A percentile compares a stretch with the other conserved stretches of the same genome.
phyloP scores from a whole-genome alignment of 805 yeast genomes.

The Clavispora santaluciae region DNA sequence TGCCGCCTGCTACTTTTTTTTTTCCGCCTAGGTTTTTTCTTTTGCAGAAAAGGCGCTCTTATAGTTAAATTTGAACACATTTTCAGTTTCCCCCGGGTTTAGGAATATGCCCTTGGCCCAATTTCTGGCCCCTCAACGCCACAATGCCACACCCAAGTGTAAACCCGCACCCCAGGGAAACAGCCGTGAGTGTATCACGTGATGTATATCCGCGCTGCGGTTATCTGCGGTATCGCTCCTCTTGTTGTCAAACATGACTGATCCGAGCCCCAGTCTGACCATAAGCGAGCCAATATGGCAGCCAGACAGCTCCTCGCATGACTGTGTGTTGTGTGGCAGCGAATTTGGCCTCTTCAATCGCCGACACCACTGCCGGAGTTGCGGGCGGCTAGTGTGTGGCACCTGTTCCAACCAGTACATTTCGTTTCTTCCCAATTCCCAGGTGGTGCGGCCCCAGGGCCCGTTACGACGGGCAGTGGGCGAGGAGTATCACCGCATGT shows the following conservation, averaged over 20 bases:
- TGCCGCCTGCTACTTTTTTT: too few relatives aligned
- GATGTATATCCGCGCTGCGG: background rate
- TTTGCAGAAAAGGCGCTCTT: too few relatives aligned
- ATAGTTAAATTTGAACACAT: too few relatives aligned
- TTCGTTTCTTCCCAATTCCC: slow-evolving; percentile 22
- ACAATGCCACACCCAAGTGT: too few relatives aligned
- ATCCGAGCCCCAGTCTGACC: slow-evolving; percentile 1
- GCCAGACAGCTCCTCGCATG: slow-evolving; percentile 48
- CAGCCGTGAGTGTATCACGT: background rate
- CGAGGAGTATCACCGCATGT: slow-evolving; percentile 54
- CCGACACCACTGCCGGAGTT: slow-evolving; percentile 77
- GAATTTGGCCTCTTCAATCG: slow-evolving; percentile 59
- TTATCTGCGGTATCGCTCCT: background rate
- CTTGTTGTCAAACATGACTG: background rate
- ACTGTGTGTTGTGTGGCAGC: slow-evolving; percentile 53
- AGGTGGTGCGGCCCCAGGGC: slow-evolving; percentile 14
- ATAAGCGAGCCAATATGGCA: slow-evolving; percentile 49
- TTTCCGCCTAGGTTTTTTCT: too few relatives aligned
- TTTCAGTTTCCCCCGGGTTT: too few relatives aligned
- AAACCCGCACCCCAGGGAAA: background rate
- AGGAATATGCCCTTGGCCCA: too few relatives aligned
- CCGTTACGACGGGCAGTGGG: slow-evolving; percentile 8
- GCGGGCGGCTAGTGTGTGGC: slow-evolving; percentile 78
- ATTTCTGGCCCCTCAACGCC: too few relatives aligned
- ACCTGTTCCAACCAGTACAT: slow-evolving; percentile 53